Base-by-base conservation (phyloP, 192 early-diverging fungal genomes). In the Chytriomyces sp. region DNA sequence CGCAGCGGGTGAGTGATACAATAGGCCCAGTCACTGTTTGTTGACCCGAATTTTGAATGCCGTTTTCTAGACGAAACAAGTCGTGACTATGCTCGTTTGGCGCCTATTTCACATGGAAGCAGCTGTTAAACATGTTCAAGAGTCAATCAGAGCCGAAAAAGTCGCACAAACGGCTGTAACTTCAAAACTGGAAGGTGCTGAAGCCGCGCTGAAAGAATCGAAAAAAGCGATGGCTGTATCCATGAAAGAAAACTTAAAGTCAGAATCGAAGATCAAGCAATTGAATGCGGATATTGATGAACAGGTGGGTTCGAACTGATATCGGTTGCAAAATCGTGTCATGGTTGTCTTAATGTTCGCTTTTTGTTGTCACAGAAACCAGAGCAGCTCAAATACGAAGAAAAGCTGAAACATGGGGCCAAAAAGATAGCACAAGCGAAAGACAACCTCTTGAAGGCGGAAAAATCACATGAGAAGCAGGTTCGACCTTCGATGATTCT, bases 41-140 rank as follows among this genome's bases (percentile, higher is more conserved):
- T 13, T 28, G 3, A 64, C 64, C 13, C 35, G 20, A 64, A 64
- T 18, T 24, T 28, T n/a, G 3, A 18, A 46, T 45, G 10, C 35
- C 35, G 35, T 35, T 35, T 5, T 46, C 53, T 81, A 93, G 89
- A 82, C 85, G 16, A 88, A 90, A 61, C 78, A 93, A 72, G 79
- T 91, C 0, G 82, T 91, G 3, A 85, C 87, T 50, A 92, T 93
- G 70, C 84, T 95, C 70, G 84, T 98, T 45, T 97, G 95, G 94
- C 93, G 94, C 72, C 86, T 98, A 48, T 99, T 90, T 84, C 94
- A 97, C 69, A 85, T 96, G 44, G 93, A 98, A 63, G 67, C 85
- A 44, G 87, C 91, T 35, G 88, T 91, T 18, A 81, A 86, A 47
- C 69, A 77, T 4, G 84, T 91, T n/a, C 86, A 91, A 53, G 75